phyloP scores from a whole-genome alignment of 352 stramenopile species.

The Peronospora destructor region DNA sequence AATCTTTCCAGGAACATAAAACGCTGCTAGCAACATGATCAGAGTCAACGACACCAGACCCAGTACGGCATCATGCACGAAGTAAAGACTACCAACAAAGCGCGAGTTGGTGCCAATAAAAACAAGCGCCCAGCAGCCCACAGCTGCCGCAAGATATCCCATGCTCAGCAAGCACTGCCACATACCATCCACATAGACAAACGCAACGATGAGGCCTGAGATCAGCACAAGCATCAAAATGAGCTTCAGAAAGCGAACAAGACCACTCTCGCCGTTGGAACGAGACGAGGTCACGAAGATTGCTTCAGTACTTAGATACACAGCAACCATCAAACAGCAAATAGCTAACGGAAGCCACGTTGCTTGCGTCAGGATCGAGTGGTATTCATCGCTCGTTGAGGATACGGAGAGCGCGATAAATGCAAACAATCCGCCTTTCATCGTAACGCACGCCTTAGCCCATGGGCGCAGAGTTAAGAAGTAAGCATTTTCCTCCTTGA shows the following conservation, averaged over 20 bases:
- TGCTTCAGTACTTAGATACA: constrained; percentile 64
- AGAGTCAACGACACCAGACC: constrained; percentile 89
- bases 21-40: constrained; percentile 88
- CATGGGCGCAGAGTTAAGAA: constrained; percentile 84
- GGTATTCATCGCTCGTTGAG: constrained; percentile 60
- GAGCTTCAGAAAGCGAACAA: constrained; percentile 68
- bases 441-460: constrained; percentile 87
- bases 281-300: constrained; percentile 53
- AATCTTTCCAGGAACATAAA: constrained; percentile 87
- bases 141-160: constrained; percentile 89
- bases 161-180: constrained; percentile 86
- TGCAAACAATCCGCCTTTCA: constrained; percentile 87
- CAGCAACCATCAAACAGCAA: constrained; percentile 37
- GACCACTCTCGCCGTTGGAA: constrained; percentile 44
- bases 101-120: constrained; percentile 85
- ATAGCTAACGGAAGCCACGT: constrained; percentile 60
- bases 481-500: constrained; percentile 92
- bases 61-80: constrained; percentile 91
- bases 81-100: constrained; percentile 89
- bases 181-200: constrained; percentile 74
- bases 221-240: constrained; percentile 71
- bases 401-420: constrained; percentile 83
- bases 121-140: constrained; percentile 79
- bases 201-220: constrained; percentile 61
- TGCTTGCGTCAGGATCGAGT: constrained; percentile 45